Conservation (phyloP, 108 stramenopile species). For the Mayamaea pseudoterrestris region DNA sequence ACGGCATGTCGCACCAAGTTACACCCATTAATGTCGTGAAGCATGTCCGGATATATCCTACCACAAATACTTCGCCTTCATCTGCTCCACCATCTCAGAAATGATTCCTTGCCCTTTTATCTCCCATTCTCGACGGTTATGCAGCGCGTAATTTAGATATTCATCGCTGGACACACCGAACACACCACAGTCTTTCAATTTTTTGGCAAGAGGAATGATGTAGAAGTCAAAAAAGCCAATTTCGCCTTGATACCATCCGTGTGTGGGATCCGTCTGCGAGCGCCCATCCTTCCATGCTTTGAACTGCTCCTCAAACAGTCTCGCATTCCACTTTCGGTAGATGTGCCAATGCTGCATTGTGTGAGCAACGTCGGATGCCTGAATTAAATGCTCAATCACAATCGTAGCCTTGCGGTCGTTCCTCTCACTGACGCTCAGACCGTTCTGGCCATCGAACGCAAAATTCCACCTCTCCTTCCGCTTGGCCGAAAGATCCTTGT, state of each 20-base stretch:
- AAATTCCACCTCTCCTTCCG: constrained; percentile 30
- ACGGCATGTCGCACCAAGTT: too few relatives aligned
- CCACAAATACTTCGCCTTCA: too few relatives aligned
- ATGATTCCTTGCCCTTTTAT: background rate
- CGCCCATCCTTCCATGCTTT: background rate
- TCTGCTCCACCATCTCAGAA: background rate
- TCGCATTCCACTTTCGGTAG: constrained; percentile 1
- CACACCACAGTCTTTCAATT: constrained; percentile 10
- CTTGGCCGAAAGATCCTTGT: constrained; percentile 11
- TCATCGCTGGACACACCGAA: constrained; percentile 4
- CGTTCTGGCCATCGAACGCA: constrained; percentile 17
- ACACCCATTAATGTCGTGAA: too few relatives aligned
- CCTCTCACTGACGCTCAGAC: background rate
- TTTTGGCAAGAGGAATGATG: constrained; percentile 8
- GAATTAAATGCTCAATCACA: constrained; percentile 1
- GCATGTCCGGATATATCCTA: too few relatives aligned
- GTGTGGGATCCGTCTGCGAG: background rate
- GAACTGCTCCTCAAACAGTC: constrained; percentile 1
- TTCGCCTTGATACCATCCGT: background rate
- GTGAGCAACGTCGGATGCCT: constrained; percentile 1
- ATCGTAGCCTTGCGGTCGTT: background rate
- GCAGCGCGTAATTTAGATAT: background rate
- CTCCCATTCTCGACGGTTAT: background rate
- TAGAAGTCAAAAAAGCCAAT: constrained; percentile 7
- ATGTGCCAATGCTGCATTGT: constrained; percentile 4